Base-by-base conservation (phyloP, 352 stramenopile genomes). In the Hyaloperonospora brassicae region DNA sequence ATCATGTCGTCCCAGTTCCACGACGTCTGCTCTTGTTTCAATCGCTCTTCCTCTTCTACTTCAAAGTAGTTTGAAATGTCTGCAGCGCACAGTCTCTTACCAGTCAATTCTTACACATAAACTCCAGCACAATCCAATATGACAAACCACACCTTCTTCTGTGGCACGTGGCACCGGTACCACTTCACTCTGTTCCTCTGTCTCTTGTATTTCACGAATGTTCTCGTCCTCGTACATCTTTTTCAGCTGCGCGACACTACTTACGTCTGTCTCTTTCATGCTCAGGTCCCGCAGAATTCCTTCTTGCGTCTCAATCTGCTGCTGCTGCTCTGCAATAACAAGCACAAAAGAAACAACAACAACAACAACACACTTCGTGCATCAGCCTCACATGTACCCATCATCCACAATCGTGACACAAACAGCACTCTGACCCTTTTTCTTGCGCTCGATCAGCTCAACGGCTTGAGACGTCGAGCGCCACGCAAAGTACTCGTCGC, bases 1-100 rank as follows among this genome's bases (percentile, higher is more conserved):
- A 94, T 92, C 57, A 86, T 74, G 1, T 92, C 81, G 47, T 94
- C 79, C 84, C 84, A 94, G 38, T 79, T 72, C 84, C 84, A 94
- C 22, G 57, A 50, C 0, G 73, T 68, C 14, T 79, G 58, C 42
- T 87, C 82, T 38, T 87, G 73, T 34, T 82, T 77, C 5, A 66
- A 52, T 22, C 75, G 73, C 54, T 94, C 81, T 42, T 92, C 74
- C 57, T 89, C 75, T 57, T 94, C 81, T 36, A 94, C 61, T 49
- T 92, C 84, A 65, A 94, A 94, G 49, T 79, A 94, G 47, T 86
- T 73, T 24, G 80, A 73, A 11, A 90, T 68, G 30, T 94, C 84
- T 88, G 25, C 22, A 22, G 12, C 21, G 27, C 35, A 27, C 22
- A 44, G 25, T 8, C 1, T 52, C 50, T 39, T 44, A 1, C 27